phyloP scores from a whole-genome alignment of 805 yeast species.

The Isabelozyma rhagii region DNA sequence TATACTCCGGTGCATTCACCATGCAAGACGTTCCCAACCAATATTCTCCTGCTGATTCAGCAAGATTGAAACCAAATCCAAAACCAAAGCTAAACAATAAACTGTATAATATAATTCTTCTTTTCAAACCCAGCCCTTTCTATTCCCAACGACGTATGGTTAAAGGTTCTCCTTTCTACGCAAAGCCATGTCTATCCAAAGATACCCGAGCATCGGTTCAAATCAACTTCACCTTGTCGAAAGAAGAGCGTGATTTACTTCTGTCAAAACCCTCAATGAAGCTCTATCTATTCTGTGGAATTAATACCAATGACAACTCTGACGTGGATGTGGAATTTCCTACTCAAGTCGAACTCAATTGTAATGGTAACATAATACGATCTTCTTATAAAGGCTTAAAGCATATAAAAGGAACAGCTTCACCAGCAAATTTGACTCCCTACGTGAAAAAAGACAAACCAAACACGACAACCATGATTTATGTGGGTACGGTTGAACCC shows the following conservation, averaged over 20 bases:
- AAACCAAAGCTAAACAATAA: neutral
- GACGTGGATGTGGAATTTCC: conserved; percentile 61
- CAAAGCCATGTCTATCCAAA: neutral
- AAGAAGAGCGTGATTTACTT: neutral
- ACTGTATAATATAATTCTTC: conserved; percentile 1
- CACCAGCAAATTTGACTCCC: conserved; percentile 75
- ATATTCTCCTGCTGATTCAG: neutral
- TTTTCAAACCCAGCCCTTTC: conserved; percentile 56
- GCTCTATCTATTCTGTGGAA: conserved; percentile 48
- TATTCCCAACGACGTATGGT: conserved; percentile 20
- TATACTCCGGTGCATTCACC: conserved; percentile 24
- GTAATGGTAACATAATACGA: conserved; percentile 53
- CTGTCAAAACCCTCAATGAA: neutral
- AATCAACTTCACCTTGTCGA: neutral
- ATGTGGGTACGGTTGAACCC: conserved; percentile 53
- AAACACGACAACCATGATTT: conserved; percentile 44
- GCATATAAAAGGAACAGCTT: conserved; percentile 71
- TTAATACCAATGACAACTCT: too few species aligned
- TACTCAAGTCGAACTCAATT: conserved; percentile 59
- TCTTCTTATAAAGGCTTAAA: conserved; percentile 59
- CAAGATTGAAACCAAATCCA: neutral
- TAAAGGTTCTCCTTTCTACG: conserved; percentile 1
- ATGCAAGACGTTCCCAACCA: conserved; percentile 3
- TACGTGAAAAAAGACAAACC: conserved; percentile 31
- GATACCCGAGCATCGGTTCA: neutral